Conservation (phyloP, 306 rosid genomes). For the Quercus cerris region DNA sequence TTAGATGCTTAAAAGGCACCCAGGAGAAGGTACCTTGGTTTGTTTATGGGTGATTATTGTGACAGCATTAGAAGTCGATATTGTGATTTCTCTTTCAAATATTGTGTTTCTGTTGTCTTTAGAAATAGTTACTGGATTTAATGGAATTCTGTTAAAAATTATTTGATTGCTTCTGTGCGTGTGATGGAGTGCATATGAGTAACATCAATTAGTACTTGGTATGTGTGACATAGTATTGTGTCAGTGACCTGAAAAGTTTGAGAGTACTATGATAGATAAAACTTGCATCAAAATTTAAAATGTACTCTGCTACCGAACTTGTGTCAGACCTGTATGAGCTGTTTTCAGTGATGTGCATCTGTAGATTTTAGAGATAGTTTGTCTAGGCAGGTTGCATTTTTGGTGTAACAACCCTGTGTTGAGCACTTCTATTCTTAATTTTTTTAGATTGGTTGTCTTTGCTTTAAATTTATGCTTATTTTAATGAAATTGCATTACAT, state of each 20-base stretch:
- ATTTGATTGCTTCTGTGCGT: background rate
- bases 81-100: conserved; percentile 22
- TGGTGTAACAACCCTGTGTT: background rate
- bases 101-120: background rate
- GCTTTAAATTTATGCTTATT: conserved; percentile 29
- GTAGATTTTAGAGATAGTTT: background rate
- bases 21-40: conserved; percentile 99
- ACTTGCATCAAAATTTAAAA: conserved; percentile 2
- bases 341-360: background rate
- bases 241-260: background rate
- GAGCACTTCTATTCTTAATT: background rate
- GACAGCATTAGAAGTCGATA: conserved; percentile 36
- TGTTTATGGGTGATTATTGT: conserved; percentile 78
- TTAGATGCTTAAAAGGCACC: conserved; percentile 86
- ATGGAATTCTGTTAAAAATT: conserved; percentile 11
- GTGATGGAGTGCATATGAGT: conserved; percentile 15
- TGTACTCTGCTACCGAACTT: background rate
- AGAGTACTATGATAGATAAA: background rate
- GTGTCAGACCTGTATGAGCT: too few relatives aligned
- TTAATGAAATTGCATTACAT: conserved; percentile 74
- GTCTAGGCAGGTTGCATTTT: background rate
- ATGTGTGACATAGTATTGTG: background rate
- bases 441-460: conserved; percentile 13
- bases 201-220: background rate
- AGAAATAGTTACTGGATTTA: conserved; percentile 11